Percentiles rank a stretch among this genome's conserved stretches.
phyloP scores from a whole-genome alignment of 1,284 basidiomycete genomes.

The Trichosporon sp. region DNA sequence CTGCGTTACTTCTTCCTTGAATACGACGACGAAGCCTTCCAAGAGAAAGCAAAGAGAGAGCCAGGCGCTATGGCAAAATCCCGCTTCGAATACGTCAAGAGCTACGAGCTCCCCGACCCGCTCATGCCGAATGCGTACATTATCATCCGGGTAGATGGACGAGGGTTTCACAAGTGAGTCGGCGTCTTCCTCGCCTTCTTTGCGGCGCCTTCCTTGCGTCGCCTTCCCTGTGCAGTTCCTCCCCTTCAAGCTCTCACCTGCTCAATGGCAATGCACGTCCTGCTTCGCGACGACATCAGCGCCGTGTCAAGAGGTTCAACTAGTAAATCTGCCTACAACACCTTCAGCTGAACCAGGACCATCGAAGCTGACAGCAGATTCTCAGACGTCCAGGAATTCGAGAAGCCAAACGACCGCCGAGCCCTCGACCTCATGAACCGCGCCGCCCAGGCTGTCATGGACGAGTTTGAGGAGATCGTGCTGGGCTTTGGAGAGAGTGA shows the following conservation, averaged over 20 bases:
- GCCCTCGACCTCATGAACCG: constrained; percentile 90
- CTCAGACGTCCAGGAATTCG: constrained; percentile 72
- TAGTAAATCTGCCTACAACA: too few relatives aligned
- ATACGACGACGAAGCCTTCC: background rate
- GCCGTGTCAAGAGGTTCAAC: too few relatives aligned
- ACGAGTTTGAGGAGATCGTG: constrained; percentile 71
- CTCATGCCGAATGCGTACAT: constrained; percentile 80
- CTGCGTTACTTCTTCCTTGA: background rate
- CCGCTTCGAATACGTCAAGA: constrained; percentile 82
- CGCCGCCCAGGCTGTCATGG: constrained; percentile 76
- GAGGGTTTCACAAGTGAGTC: constrained; percentile 82
- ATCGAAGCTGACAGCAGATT: constrained; percentile 60
- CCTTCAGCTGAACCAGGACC: too few relatives aligned
- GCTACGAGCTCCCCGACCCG: constrained; percentile 82
- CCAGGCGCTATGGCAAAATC: constrained; percentile 71
- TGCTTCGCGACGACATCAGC: too few relatives aligned
- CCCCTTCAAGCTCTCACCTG: too few relatives aligned
- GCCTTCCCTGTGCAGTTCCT: too few relatives aligned
- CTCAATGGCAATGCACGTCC: background rate
- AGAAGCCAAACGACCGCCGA: constrained; percentile 84
- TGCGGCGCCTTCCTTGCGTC: background rate
- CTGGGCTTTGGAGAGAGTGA: constrained; percentile 94
- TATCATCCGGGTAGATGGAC: constrained; percentile 84
- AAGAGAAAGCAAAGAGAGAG: background rate
- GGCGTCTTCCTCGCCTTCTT: background rate